A percentile compares a stretch with the other conserved stretches of the same genome.
Evolutionary conservation across 169 alveolate genomes (phyloP).

Genomic region (Plasmodium gaboni): DNA sequence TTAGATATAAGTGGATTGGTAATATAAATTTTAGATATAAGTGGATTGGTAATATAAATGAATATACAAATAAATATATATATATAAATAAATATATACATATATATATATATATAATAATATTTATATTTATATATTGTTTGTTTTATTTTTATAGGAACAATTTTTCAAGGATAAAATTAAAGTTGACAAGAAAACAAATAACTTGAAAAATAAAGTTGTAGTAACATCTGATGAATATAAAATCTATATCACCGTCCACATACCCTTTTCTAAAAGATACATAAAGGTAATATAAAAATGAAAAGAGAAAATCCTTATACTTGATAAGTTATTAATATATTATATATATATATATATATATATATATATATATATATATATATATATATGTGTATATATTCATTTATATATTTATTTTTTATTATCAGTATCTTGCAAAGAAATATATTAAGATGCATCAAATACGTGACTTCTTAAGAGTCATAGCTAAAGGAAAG

Average conservation of each 20-base stretch:
- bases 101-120: slow-evolving; percentile 17
- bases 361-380: neutral
- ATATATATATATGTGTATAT: neutral
- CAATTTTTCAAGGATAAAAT: slow-evolving; percentile 94
- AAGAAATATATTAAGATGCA: slow-evolving; percentile 98
- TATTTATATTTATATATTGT: neutral
- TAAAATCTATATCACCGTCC: slow-evolving; percentile 94
- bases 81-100: neutral
- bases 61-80: no score
- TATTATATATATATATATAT: neutral
- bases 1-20: slow-evolving; percentile 91
- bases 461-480: slow-evolving; percentile 97
- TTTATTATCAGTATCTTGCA: slow-evolving; percentile 93
- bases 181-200: slow-evolving; percentile 97
- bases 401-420: slow-evolving; percentile 1
- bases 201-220: slow-evolving; percentile 95
- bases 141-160: slow-evolving; percentile 84
- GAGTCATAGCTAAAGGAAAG: slow-evolving; percentile 96
- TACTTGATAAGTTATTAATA: neutral
- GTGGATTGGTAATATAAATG: no score
- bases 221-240: slow-evolving; percentile 92
- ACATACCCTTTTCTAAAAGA: slow-evolving; percentile 97
- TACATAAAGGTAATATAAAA: slow-evolving; percentile 90
- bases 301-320: neutral
- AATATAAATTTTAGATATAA: no score